Base-by-base conservation (phyloP, 2,329 filamentous ascomycete species). In the Aspergillus fructus region DNA sequence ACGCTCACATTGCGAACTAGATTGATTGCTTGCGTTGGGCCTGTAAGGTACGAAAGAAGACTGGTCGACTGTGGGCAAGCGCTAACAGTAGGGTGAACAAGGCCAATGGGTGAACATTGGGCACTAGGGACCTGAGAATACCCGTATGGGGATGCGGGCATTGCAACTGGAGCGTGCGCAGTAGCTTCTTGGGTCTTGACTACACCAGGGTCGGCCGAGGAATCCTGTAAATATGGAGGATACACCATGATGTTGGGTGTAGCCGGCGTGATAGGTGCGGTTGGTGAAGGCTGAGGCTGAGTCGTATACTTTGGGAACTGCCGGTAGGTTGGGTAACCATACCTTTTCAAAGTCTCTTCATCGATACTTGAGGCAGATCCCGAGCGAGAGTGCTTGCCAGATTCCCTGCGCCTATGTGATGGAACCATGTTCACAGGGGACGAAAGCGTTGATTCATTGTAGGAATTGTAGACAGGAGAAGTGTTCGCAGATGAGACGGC, bases 291-390 rank as follows among this genome's bases (percentile, higher is more conserved):
- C 51, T 79, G 75, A 15, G 73, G 60, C 56, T 79, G 70, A 58
- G 80, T 76, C 54, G 80, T 73, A 63, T 83, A 85, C 63, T 76
- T 78, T 33, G 89, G 88, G 73, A 91, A 82, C 66, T 89, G 87
- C 57, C 89, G 88, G 76, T 94, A 96, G 47, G 89, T 90, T n/a
- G 91, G 89, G 77, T 91, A 96, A 59, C 88, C 89, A 75, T 87
- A 93, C 64, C 86, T 87, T 66, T 83, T 85, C 55, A 91, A 77
- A 37, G 84, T 80, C 58, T 79, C 78, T 62, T 85, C 84, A 64
- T 93, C 89, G 46, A 93, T 79, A 66, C 84, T 86, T 66, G 85
- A 86, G 45, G 83, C 85, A 19, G 89, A 91, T 9, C 83, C 82
- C 46, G 88, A 85, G 62, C 89, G 76, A 65, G 79, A 76, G 65